phyloP scores from a whole-genome alignment of 495 filamentous ascomycete species.

The Aspergillus incahuasiensis region DNA sequence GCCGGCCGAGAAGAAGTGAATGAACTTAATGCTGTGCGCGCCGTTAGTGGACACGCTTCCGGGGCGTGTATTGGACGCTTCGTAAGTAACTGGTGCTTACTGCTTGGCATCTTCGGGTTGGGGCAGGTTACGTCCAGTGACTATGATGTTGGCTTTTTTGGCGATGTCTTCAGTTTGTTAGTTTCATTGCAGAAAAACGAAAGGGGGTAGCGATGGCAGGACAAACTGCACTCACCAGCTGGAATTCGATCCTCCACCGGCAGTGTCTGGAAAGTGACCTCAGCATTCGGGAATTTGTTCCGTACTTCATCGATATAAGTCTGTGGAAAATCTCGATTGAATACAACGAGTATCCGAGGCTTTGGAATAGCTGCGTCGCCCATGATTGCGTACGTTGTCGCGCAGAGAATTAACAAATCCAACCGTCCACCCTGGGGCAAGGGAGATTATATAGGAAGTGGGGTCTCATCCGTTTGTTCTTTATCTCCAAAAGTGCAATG shows the following conservation, averaged over 20 bases:
- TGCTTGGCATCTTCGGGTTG: constrained; percentile 18
- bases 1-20: constrained; percentile 74
- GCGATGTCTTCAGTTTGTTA: constrained; percentile 8
- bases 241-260: constrained; percentile 11
- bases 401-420: background rate
- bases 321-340: constrained; percentile 7
- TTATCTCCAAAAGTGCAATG: background rate
- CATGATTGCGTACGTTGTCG: constrained; percentile 27
- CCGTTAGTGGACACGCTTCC: background rate
- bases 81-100: constrained; percentile 2
- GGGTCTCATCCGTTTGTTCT: background rate
- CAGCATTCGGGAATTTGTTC: constrained; percentile 14
- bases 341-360: constrained; percentile 14
- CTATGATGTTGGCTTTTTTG: constrained; percentile 14
- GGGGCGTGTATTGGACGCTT: background rate
- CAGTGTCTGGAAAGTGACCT: constrained; percentile 9
- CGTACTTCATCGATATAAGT: constrained; percentile 2
- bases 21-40: constrained; percentile 53
- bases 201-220: background rate
- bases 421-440: background rate
- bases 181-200: background rate
- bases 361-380: constrained; percentile 18
- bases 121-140: constrained; percentile 18
- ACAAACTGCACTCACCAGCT: constrained; percentile 7
- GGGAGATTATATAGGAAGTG: background rate